Evolutionary conservation across 2,329 filamentous ascomycete species (phyloP), one percentile per base, ranked within the genome.

Genomic region (Fusarium longipes): DNA sequence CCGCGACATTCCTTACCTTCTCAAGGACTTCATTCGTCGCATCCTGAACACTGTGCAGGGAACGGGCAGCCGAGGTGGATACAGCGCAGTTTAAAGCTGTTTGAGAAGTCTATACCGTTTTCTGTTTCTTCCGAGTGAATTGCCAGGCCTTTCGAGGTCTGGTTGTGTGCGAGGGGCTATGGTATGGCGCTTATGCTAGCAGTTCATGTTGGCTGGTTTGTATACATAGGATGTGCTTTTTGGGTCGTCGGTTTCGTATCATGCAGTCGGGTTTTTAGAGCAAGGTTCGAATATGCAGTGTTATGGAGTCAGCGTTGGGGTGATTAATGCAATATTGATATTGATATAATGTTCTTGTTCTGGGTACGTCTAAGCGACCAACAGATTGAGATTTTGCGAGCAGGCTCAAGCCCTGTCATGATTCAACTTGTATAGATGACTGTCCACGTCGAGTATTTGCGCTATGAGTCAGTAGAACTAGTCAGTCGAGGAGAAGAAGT

Each of bases 1-100:
- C 72, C 90, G 95, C 67, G 96, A 99, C 75, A 81, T 97, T 20
- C 96, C 96, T 5, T 98, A 97, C 76, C 85, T 98, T 53, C 80
- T 97, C 67, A 94, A 95, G 80, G 96, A 99, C 78, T 97, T 92
- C 88, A 84, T 87, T 17, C 87, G 93, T 59, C 87, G 90, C 70
- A 89, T 97, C 20, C 82, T 96, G 45, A 93, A 91, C 75, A 94
- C 93, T 0, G 84, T 98, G 11, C 93, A 97, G 78, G 93, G 93
- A 2, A 87, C 90, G 40, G 92, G 93, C 9, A 91, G 89, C 60
- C 89, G 96, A 73, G 95, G 95, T 43, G 96, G 96, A 3, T 99
- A 99, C 80, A 97, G 93, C 74, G 96, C 96, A 43, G 95, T 99
- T 70, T 97, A 82, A 83, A 43, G 22, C 32, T 35, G 32, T 14